A percentile compares a stretch with the other conserved stretches of the same genome.
These are phyloP conservation scores for Thelonectria olida DNA, from an alignment of 2,329 filamentous ascomycete genomes.

Conservation along the genomic window DNA sequence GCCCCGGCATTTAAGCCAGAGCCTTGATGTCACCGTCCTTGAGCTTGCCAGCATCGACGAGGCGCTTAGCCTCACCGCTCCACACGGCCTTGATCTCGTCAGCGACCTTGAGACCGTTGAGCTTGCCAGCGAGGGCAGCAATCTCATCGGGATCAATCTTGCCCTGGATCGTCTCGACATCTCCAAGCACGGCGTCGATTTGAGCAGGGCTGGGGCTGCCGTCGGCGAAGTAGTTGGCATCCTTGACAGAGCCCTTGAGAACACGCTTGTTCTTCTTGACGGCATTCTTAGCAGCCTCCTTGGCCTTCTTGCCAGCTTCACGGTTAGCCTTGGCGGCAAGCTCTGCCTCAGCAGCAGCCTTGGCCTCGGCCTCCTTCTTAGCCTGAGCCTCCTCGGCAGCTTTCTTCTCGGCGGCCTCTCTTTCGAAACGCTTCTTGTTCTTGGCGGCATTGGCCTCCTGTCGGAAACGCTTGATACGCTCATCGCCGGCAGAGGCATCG, in stretches of 20 bases:
- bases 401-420: conserved; percentile 90
- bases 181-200: conserved; percentile 84
- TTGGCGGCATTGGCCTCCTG: conserved; percentile 91
- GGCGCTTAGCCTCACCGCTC: conserved; percentile 77
- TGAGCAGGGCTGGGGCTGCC: conserved; percentile 77
- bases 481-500: conserved; percentile 83
- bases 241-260: conserved; percentile 91
- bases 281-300: conserved; percentile 98
- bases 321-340: conserved; percentile 85
- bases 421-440: conserved; percentile 93
- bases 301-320: conserved; percentile 91
- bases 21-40: conserved; percentile 84
- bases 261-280: conserved; percentile 99
- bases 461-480: conserved; percentile 97
- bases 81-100: conserved; percentile 89
- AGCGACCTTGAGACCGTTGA: conserved; percentile 80
- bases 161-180: conserved; percentile 86
- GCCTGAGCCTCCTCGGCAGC: conserved; percentile 85
- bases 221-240: conserved; percentile 93
- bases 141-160: conserved; percentile 94
- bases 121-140: conserved; percentile 81
- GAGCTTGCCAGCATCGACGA: conserved; percentile 84
- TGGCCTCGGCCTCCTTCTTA: conserved; percentile 85
- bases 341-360: conserved; percentile 83
- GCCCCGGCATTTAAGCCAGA: conserved; percentile 50